Evolutionary conservation across 1,284 basidiomycete genomes (phyloP), one percentile per base, ranked within the genome.

Genomic region (Limonomyces culmigenus): DNA sequence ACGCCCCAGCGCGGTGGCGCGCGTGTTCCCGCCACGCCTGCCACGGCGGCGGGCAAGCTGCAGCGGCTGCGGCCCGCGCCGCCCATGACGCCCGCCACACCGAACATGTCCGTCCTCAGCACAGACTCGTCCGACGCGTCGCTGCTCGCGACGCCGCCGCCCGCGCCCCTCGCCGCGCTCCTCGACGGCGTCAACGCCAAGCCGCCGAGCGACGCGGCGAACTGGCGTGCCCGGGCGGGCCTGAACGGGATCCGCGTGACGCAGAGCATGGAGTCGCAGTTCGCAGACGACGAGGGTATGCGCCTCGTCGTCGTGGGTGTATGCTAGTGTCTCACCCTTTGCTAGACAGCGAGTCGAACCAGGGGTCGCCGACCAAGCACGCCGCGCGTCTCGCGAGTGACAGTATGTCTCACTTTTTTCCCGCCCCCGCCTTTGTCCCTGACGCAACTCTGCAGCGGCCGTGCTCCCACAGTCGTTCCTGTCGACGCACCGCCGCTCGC

Each of bases 191-290:
- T 8, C 23, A 27, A 27, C 8, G n/a, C 8, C 8, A 8, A n/a
- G 8, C 23, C 23, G 23, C 23, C 8, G n/a, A 27, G 23, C 51
- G 62, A 71, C 34, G 63, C 73, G 8, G 63, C 67, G 19, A 79
- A 70, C 49, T 84, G 80, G 80, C 66, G 78, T 38, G 70, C 66
- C 23, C 63, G 76, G 33, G 74, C 78, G 23, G 72, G 60, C 39
- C 71, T 76, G 47, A 74, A 78, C 44, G 76, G 74, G 21, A 80
- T 79, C 43, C 73, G 66, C 49, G 73, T 78, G 29, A 56, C 59
- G 13, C 45, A 49, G 19, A 66, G 69, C 33, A n/a, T n/a, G n/a
- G 65, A 68, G 10, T 61, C 65, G 4, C 58, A 64, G 43, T 68
- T 62, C 48, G 63, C 57, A 35, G 67, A 73, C 34, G 70, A 72